Base-by-base conservation (phyloP, 1,139 yeast genomes). In the Geotrichum fermentans region DNA sequence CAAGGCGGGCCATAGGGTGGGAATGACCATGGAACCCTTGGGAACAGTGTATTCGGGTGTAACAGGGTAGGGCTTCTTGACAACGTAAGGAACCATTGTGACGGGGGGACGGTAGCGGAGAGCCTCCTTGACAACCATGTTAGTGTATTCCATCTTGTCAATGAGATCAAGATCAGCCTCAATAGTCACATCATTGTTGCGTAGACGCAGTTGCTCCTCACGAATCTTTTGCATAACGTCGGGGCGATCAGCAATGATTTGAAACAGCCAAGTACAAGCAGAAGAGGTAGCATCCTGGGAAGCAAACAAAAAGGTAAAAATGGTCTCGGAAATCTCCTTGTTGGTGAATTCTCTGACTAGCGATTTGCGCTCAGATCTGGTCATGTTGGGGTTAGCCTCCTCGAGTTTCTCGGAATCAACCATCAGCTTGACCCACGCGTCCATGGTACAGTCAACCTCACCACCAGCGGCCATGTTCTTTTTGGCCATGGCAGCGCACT, bases 251-350 rank as follows among this genome's bases (percentile, higher is more conserved):
- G 96, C 90, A 50, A 89, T 83, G 60, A 88, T 78, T 74, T 92
- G 98, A 80, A 90, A 92, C 64, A 92, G 77, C 98, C 98, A 92
- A 69, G 97, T 90, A 56, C 96, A 95, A 60, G 95, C 82, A n/a
- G 96, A 87, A 2, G 97, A 88, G 6, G 97, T 85, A 29, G 98
- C 98, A 70, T 92, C 98, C 72, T 92, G 98, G 8, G 96, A 85
- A 24, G 98, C 98, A 69, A 92, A 92, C 67, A 92, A 75, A 69
- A 92, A 92, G 18, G 98, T 92, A 75, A 92, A 92, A 57, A 92
- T 80, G 49, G 95, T 95, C 73, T 92, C 97, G 30, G 96, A 86
- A 60, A 92, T 90, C 69, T 92, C 98, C 67, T 76, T 83, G 72
- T 90, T 82, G 55, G 92, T 71, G 72, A 92, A 92, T 57, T 85